Evolutionary conservation across 2,329 filamentous ascomycete genomes (phyloP).

Genomic region (Chaetomium sp.): DNA sequence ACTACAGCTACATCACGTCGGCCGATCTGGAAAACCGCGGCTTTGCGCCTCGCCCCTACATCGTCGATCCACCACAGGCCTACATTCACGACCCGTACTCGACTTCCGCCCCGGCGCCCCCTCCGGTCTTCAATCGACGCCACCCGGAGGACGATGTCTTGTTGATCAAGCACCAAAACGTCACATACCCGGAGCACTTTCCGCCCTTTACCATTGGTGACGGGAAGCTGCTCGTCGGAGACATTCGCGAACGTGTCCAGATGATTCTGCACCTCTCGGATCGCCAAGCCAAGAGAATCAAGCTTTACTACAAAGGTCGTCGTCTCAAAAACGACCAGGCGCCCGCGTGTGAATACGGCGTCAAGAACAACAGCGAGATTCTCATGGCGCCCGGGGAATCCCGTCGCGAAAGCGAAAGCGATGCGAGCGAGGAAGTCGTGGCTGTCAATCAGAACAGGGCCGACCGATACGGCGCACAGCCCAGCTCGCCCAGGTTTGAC

Average conservation of each 20-base stretch:
- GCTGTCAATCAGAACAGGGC: constrained; percentile 33
- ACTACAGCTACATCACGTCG: constrained; percentile 78
- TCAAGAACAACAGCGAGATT: constrained; percentile 58
- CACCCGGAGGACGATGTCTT: constrained; percentile 55
- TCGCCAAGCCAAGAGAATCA: constrained; percentile 46
- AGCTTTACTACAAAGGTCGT: constrained; percentile 67
- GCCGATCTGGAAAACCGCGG: constrained; percentile 55
- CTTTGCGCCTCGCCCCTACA: constrained; percentile 29
- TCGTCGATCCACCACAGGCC: neutral
- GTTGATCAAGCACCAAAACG: constrained; percentile 60
- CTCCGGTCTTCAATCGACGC: constrained; percentile 12
- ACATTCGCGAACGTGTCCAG: constrained; percentile 61
- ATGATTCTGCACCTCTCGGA: constrained; percentile 59
- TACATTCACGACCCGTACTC: constrained; percentile 16
- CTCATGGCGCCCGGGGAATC: constrained; percentile 47
- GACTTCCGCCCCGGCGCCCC: constrained; percentile 28
- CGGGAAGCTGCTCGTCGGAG: constrained; percentile 60
- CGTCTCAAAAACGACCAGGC: constrained; percentile 59
- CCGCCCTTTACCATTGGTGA: constrained; percentile 70
- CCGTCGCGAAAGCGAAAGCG: constrained; percentile 27
- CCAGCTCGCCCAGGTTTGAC: constrained; percentile 5
- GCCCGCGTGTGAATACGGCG: constrained; percentile 51
- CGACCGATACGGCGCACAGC: constrained; percentile 30
- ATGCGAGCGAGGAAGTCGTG: constrained; percentile 39
- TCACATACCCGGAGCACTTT: constrained; percentile 64